These are phyloP conservation scores for Ophiostoma himal-ulmi DNA, from an alignment of 2,329 filamentous ascomycete genomes.

Conservation along the genomic window DNA sequence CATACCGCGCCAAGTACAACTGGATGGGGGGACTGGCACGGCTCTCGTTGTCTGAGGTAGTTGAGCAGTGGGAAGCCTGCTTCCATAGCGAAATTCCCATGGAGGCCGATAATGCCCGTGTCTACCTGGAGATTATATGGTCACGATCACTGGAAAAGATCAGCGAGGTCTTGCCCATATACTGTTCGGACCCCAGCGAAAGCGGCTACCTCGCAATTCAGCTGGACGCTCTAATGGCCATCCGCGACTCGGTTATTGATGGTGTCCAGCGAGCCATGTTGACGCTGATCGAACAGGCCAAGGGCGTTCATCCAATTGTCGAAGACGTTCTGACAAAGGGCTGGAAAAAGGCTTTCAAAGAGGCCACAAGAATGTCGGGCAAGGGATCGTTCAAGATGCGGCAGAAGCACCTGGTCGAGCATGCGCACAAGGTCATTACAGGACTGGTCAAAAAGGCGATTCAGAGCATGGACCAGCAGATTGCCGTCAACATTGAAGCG, in stretches of 20 bases:
- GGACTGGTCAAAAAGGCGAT: conserved; percentile 16
- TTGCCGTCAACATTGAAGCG: background rate
- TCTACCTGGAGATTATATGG: background rate
- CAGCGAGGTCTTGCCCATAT: background rate
- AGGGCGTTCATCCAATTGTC: background rate
- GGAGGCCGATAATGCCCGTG: background rate
- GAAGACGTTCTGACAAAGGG: background rate
- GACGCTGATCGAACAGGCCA: background rate
- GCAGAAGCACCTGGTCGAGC: background rate
- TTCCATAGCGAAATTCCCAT: conserved; percentile 5
- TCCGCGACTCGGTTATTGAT: conserved; percentile 16
- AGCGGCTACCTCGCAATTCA: conserved; percentile 7
- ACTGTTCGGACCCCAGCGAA: background rate
- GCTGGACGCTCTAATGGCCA: conserved; percentile 9
- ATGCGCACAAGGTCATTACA: background rate
- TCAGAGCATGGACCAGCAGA: conserved; percentile 6
- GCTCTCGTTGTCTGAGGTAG: conserved; percentile 10
- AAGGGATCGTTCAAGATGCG: conserved; percentile 8
- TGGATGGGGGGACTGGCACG: conserved; percentile 21
- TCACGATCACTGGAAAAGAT: background rate
- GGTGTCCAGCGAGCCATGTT: conserved; percentile 17
- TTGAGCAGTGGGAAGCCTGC: conserved; percentile 15
- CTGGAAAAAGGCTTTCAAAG: background rate
- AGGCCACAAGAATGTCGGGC: background rate
- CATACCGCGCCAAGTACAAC: background rate